These are phyloP conservation scores for Penicillium fuscoglaucum DNA, from an alignment of 2,329 filamentous ascomycete species.

Conservation along the genomic window DNA sequence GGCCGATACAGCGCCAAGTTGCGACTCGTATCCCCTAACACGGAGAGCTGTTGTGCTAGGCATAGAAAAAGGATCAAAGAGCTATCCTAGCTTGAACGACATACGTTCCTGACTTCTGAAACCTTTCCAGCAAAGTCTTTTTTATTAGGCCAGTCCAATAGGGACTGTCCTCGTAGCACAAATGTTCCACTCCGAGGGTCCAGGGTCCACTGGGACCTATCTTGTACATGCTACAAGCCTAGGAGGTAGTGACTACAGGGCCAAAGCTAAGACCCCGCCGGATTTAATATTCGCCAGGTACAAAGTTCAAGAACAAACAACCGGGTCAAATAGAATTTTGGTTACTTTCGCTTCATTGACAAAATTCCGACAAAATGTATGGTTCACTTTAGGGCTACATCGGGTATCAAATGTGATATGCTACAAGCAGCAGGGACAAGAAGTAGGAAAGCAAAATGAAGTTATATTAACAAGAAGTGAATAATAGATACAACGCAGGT, in stretches of 20 bases:
- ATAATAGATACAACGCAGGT: background rate
- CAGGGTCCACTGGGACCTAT: slow-evolving; percentile 2
- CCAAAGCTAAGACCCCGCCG: background rate
- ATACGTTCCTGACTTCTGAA: background rate
- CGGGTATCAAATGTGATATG: background rate
- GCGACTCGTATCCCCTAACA: background rate
- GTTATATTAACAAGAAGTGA: background rate
- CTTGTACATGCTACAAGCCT: background rate
- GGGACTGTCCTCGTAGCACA: background rate
- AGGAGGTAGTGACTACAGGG: background rate
- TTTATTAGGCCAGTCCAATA: background rate
- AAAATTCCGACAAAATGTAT: background rate
- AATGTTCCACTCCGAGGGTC: background rate
- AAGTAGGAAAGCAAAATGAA: background rate
- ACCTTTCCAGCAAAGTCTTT: background rate
- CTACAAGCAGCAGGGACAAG: background rate
- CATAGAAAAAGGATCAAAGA: background rate
- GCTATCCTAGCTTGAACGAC: background rate
- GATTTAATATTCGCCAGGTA: slow-evolving; percentile 7
- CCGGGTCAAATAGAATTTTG: background rate
- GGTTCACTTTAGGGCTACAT: background rate
- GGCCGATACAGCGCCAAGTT: background rate
- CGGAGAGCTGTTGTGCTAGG: background rate
- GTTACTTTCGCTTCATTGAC: background rate
- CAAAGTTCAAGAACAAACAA: background rate